phyloP scores from a whole-genome alignment of 805 yeast species.

The Lipomyces sp. region DNA sequence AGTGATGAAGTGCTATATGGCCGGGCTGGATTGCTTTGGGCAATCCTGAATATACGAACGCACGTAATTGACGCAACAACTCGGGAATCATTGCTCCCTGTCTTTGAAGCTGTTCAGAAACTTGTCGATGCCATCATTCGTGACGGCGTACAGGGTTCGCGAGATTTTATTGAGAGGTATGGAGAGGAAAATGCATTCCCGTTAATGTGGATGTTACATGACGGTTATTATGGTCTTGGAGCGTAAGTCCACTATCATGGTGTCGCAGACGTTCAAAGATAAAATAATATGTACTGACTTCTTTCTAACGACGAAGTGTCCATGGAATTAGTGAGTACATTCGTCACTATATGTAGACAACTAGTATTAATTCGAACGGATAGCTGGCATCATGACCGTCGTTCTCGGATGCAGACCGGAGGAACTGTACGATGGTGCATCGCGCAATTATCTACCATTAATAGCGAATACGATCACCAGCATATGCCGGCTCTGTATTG shows the following conservation, averaged over 20 bases:
- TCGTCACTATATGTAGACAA: neutral
- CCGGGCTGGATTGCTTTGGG: constrained; percentile 8
- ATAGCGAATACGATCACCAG: constrained; percentile 1
- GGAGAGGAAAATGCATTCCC: neutral
- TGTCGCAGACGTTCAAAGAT: neutral
- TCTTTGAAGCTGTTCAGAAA: neutral
- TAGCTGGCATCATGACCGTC: constrained; percentile 1
- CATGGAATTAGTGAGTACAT: neutral
- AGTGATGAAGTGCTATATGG: constrained; percentile 1
- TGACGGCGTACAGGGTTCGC: constrained; percentile 1
- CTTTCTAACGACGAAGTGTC: neutral
- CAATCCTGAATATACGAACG: neutral
- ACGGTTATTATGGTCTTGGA: constrained; percentile 5
- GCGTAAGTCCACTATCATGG: constrained; percentile 3
- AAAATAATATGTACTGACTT: neutral
- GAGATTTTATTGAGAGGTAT: neutral
- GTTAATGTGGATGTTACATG: neutral
- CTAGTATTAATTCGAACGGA: neutral
- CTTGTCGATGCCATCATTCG: constrained; percentile 1
- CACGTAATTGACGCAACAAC: neutral
- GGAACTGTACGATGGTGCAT: neutral
- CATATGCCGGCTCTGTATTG: constrained; percentile 1
- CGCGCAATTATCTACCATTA: neutral
- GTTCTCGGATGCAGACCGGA: constrained; percentile 1
- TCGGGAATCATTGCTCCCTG: neutral